Evolutionary conservation across 495 filamentous ascomycete species (phyloP), one percentile per base, ranked within the genome.

Genomic region (Darksidea phi): DNA sequence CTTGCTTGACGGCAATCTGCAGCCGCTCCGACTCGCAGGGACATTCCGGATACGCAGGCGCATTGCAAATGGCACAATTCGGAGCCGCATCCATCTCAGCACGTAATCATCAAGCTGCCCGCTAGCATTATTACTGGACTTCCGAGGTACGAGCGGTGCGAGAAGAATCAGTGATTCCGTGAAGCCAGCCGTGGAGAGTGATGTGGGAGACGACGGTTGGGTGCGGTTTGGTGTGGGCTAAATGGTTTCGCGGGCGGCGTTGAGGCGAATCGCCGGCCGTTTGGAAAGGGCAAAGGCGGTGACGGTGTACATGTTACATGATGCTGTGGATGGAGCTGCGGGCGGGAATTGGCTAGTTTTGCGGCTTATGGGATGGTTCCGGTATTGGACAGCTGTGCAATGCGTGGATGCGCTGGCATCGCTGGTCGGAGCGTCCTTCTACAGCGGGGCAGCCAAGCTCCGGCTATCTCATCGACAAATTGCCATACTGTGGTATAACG

Each of bases 61-160:
- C 79, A 72, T 81, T 80, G 72, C 86, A 88, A 55, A 88, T 86
- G 45, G 85, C 85, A 74, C 86, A 88, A 74, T 87, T 85, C 38
- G 86, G 86, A 54, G 61, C 46, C 21, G 61, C 48, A 52, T 69
- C 66, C 66, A 69, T 69, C 8, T 52, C 57, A n/a, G 50, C 54
- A 17, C 42, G 28, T 47, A 34, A 11, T 38, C 18, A 23, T 60
- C 52, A 64, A 36, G 60, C 21, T 13, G 50, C 34, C 36, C 5
- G 15, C 36, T 17, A 21, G 55, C 54, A 66, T 66, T 50, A 37
- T 59, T 54, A 28, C 56, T 42, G 28, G 17, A 12, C 10, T 1
- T 56, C 20, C 10, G n/a, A 24, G 24, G 28, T 32, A 32, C 28
- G 28, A 32, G 28, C 3, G 10, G 28, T 32, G 28, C 28, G 28